Evolutionary conservation across 352 stramenopile species (phyloP), one percentile per base, ranked within the genome.

Genomic region (Phytophthora nicotianae): DNA sequence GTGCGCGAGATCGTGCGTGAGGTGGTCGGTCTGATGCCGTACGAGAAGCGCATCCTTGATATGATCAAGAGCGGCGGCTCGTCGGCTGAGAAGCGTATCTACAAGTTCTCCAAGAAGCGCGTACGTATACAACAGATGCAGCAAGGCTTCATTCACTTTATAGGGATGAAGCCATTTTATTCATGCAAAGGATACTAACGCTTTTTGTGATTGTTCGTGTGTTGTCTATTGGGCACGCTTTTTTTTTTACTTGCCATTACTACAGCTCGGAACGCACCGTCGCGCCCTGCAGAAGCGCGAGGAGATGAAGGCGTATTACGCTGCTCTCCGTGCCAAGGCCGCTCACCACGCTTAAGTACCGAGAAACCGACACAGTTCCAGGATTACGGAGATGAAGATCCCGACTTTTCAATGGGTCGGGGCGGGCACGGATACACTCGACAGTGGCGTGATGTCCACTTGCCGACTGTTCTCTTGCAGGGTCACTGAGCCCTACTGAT

Each of bases 31-130:
- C 79, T 99, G 41, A 97, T 98, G 81, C 98, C 98, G 42, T 99
- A 99, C 81, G 98, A 99, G 84, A 98, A 99, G 79, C 89, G 98
- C 72, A 98, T 99, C 72, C 91, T 99, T 67, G 98, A 99, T 93
- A 99, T 99, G 95, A 99, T 99, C 91, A 99, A 99, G 94, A 98
- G 93, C 62, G 95, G 95, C 66, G 96, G 96, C 74, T 97, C 89
- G 70, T 96, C 91, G 65, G 95, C 95, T 45, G 97, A 99, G 70
- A 99, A 99, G 93, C 93, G 97, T 75, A 96, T 99, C 82, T 99
- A 99, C 95, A 99, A 99, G 90, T 99, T 98, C 81, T 97, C 96
- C 74, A 99, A 99, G 91, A 96, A 97, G 80, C 81, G 89, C 74
- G 85, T 96, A 93, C 77, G 86, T 92, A 67, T 5, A 23, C 49